Percentiles rank a stretch among this genome's conserved stretches.
Conservation (phyloP, 2,329 filamentous ascomycete genomes). For the Geoglossum cookeanum region DNA sequence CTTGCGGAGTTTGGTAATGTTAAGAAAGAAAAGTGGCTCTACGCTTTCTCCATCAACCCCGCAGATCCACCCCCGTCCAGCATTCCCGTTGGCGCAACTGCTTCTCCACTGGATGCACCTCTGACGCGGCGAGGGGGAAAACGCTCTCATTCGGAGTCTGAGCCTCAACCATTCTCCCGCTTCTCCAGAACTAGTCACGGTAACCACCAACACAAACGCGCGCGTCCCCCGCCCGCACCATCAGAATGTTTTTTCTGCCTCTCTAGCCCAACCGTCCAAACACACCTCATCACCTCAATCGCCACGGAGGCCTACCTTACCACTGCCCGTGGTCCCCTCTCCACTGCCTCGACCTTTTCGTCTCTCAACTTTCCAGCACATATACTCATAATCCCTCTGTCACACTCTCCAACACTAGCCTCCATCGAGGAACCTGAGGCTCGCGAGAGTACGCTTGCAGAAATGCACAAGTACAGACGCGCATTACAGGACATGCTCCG, state of each 20-base stretch:
- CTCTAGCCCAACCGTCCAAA: conserved; percentile 64
- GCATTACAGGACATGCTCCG: conserved; percentile 63
- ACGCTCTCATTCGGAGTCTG: conserved; percentile 20
- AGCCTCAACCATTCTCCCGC: conserved; percentile 31
- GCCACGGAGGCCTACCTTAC: conserved; percentile 77
- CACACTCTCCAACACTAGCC: conserved; percentile 58
- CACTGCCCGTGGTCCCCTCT: conserved; percentile 77
- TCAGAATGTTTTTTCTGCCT: conserved; percentile 90
- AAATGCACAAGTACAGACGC: conserved; percentile 69
- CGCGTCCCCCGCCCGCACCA: conserved; percentile 45
- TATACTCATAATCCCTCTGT: conserved; percentile 76
- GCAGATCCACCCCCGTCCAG: conserved; percentile 38
- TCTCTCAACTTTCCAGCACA: conserved; percentile 63
- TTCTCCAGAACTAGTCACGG: conserved; percentile 28
- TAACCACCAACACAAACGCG: conserved; percentile 24
- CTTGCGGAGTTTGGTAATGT: conserved; percentile 60
- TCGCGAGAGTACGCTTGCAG: conserved; percentile 40
- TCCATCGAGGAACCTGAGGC: conserved; percentile 41
- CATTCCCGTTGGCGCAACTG: conserved; percentile 52
- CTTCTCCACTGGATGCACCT: conserved; percentile 46
- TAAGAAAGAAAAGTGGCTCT: conserved; percentile 61
- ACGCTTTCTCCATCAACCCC: conserved; percentile 46
- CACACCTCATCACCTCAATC: conserved; percentile 79
- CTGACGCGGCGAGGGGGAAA: conserved; percentile 29
- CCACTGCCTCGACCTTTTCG: conserved; percentile 49